Percentiles rank a stretch among this genome's conserved stretches.
Evolutionary conservation across 2,329 filamentous ascomycete species (phyloP).

Genomic region (Xylogone sp.): DNA sequence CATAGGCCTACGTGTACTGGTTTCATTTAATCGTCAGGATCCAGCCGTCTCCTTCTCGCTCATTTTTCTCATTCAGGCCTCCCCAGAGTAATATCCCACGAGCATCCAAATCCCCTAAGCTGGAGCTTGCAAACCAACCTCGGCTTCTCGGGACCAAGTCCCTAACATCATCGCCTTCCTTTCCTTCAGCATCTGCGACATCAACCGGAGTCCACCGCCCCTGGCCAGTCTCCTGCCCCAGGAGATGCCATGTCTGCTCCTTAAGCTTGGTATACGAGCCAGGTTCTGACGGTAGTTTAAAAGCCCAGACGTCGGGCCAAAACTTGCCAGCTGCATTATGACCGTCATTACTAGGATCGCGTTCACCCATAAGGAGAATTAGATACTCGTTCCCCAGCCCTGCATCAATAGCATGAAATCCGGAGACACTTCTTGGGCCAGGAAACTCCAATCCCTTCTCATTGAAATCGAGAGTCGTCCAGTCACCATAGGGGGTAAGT

Average conservation of each 20-base stretch:
- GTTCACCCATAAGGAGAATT: constrained; percentile 58
- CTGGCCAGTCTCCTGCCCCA: constrained; percentile 52
- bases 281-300: constrained; percentile 53
- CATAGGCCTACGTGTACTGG: too few species aligned
- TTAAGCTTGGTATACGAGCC: constrained; percentile 53
- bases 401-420: constrained; percentile 52
- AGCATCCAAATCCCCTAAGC: constrained; percentile 56
- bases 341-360: constrained; percentile 42
- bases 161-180: constrained; percentile 38
- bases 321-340: constrained; percentile 51
- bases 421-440: constrained; percentile 48
- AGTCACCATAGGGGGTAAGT: constrained; percentile 46
- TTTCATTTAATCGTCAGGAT: constrained; percentile 49
- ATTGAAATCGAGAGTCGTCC: constrained; percentile 48
- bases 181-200: constrained; percentile 41
- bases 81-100: constrained; percentile 58
- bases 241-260: constrained; percentile 48
- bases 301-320: constrained; percentile 60
- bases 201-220: constrained; percentile 55
- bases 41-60: constrained; percentile 58
- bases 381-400: constrained; percentile 60
- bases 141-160: constrained; percentile 46
- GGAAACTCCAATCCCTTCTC: constrained; percentile 45
- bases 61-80: constrained; percentile 48
- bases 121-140: constrained; percentile 55